A percentile compares a stretch with the other conserved stretches of the same genome.
These are phyloP conservation scores for Gymnopilus dilepis DNA, from an alignment of 768 basidiomycete species.

Conservation along the genomic window DNA sequence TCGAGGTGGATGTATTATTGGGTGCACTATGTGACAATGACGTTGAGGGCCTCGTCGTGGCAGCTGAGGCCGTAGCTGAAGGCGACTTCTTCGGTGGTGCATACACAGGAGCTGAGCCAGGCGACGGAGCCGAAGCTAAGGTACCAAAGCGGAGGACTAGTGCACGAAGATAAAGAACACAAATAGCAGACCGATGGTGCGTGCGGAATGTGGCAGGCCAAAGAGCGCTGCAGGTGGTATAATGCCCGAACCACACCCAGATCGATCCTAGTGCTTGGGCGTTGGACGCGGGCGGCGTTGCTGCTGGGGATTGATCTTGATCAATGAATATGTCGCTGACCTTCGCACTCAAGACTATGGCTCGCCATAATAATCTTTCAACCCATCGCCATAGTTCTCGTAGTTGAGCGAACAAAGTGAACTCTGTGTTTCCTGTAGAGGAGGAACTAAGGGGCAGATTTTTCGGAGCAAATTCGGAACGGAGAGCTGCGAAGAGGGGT, in stretches of 20 bases:
- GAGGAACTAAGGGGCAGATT: constrained; percentile 9
- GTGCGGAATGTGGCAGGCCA: constrained; percentile 87
- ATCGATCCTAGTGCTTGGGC: constrained; percentile 37
- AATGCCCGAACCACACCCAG: constrained; percentile 70
- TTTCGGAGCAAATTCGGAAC: constrained; percentile 46
- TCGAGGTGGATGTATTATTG: background rate
- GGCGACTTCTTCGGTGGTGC: constrained; percentile 4
- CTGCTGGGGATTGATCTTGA: constrained; percentile 24
- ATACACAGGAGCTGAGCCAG: constrained; percentile 12
- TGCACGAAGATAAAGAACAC: constrained; percentile 75
- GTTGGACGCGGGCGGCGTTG: constrained; percentile 17
- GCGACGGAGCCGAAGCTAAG: constrained; percentile 20
- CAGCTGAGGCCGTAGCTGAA: constrained; percentile 3
- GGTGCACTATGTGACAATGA: constrained; percentile 5
- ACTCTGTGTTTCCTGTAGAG: constrained; percentile 43
- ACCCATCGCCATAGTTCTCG: constrained; percentile 90
- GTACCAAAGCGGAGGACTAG: constrained; percentile 57
- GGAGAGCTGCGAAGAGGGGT: constrained; percentile 56
- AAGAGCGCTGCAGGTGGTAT: constrained; percentile 61
- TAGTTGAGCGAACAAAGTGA: constrained; percentile 64
- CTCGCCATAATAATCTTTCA: constrained; percentile 84
- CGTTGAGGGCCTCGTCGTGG: constrained; percentile 4
- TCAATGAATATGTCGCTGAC: constrained; percentile 42
- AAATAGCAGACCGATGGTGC: constrained; percentile 71
- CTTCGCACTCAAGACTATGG: constrained; percentile 66